Percentiles rank a stretch among this genome's conserved stretches.
Conservation (phyloP, 2,329 filamentous ascomycete species). For the Onygenales sp. region DNA sequence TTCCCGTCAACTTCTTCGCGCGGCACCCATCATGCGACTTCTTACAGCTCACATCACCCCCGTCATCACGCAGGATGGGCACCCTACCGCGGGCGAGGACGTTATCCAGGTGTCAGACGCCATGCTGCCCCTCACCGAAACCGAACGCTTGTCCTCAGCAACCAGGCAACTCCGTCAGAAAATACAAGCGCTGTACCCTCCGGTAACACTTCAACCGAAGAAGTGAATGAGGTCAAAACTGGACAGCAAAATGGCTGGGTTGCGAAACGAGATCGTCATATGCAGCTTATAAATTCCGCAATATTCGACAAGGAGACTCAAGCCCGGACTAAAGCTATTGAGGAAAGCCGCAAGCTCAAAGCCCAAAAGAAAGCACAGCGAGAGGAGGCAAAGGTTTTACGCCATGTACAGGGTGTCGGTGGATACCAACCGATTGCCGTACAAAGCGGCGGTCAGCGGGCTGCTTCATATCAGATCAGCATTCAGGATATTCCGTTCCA, state of each 20-base stretch:
- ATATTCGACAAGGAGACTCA: constrained; percentile 67
- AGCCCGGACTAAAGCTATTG: constrained; percentile 59
- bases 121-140: constrained; percentile 40
- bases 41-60: constrained; percentile 14
- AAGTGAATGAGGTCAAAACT: constrained; percentile 20
- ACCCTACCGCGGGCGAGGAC: constrained; percentile 34
- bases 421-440: constrained; percentile 12
- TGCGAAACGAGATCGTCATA: constrained; percentile 63
- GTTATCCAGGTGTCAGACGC: constrained; percentile 27
- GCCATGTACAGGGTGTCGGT: constrained; percentile 26
- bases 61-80: constrained; percentile 26
- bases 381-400: constrained; percentile 31
- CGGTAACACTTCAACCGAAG: constrained; percentile 18
- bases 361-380: constrained; percentile 51
- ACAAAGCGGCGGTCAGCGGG: constrained; percentile 18
- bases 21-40: constrained; percentile 16
- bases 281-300: constrained; percentile 72
- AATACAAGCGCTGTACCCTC: constrained; percentile 16
- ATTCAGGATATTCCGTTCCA: constrained; percentile 66
- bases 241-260: constrained; percentile 49
- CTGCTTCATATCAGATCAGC: constrained; percentile 51
- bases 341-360: constrained; percentile 49
- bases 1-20: constrained; percentile 7
- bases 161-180: constrained; percentile 18
- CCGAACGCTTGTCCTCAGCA: constrained; percentile 58